Conservation (phyloP, 176 grass and related monocot genomes). For the Triticum dicoccoides region DNA sequence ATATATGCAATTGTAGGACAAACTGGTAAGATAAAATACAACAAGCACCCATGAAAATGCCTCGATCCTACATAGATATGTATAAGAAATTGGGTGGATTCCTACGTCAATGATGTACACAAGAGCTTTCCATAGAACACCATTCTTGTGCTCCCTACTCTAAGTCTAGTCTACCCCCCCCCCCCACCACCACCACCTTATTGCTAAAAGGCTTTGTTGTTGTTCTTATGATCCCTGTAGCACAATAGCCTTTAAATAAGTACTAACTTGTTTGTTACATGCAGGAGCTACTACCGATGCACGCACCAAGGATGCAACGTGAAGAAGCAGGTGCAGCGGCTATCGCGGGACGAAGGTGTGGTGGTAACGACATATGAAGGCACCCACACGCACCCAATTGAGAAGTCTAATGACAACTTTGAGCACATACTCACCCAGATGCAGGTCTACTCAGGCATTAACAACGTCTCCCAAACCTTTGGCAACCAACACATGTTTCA, state of each 20-base stretch:
- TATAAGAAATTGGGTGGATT: neutral
- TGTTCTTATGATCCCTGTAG: too few relatives aligned
- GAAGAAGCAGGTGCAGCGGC: conserved; percentile 90
- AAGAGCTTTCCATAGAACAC: neutral
- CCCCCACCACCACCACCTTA: too few relatives aligned
- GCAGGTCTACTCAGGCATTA: conserved; percentile 58
- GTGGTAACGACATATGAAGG: conserved; percentile 91
- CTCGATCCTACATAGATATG: too few relatives aligned
- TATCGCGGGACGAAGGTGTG: conserved; percentile 59
- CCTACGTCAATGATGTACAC: neutral
- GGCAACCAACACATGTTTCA: conserved; percentile 20
- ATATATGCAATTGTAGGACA: neutral
- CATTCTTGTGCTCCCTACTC: neutral
- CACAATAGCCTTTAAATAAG: too few relatives aligned
- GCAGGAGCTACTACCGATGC: conserved; percentile 92
- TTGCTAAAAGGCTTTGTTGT: too few relatives aligned
- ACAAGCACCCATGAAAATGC: neutral
- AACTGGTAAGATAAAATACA: neutral
- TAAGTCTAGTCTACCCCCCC: too few relatives aligned
- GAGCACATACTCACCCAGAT: conserved; percentile 94
- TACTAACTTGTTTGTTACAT: neutral
- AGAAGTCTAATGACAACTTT: conserved; percentile 89
- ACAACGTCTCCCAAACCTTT: conserved; percentile 6
- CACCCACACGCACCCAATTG: conserved; percentile 71
- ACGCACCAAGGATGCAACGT: conserved; percentile 88